Evolutionary conservation across 2,329 filamentous ascomycete species (phyloP).

Genomic region (Huntiella savannae): DNA sequence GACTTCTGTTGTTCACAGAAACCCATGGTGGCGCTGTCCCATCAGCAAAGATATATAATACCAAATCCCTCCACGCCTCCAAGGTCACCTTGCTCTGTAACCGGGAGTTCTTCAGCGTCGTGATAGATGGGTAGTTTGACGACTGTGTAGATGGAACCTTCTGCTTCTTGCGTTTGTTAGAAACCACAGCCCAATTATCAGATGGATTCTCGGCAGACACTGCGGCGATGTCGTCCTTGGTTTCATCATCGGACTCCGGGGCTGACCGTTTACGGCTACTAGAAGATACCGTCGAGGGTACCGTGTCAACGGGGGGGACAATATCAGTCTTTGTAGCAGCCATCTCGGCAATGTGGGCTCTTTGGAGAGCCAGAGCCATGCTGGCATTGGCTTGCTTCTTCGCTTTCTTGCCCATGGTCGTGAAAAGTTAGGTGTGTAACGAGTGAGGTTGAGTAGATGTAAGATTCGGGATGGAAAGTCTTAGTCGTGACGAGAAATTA

Average conservation of each 20-base stretch:
- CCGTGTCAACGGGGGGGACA: not conserved
- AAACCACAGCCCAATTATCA: conserved; percentile 36
- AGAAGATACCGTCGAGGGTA: conserved; percentile 13
- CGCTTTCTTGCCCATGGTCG: conserved; percentile 15
- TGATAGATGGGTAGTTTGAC: conserved; percentile 39
- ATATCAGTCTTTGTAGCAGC: not conserved
- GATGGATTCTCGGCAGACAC: conserved; percentile 35
- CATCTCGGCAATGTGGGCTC: conserved; percentile 9
- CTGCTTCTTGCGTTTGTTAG: conserved; percentile 34
- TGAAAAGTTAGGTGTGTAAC: too few relatives aligned
- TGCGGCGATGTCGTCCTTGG: conserved; percentile 12
- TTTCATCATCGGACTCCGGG: conserved; percentile 20
- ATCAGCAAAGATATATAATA: conserved; percentile 49
- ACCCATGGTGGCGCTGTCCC: conserved; percentile 47
- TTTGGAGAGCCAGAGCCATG: conserved; percentile 10
- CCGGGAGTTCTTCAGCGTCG: conserved; percentile 36
- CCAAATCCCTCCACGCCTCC: conserved; percentile 41
- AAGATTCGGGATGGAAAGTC: not conserved
- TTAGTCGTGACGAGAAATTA: too few relatives aligned
- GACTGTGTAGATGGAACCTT: conserved; percentile 37
- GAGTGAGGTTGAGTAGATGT: not conserved
- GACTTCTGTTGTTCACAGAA: conserved; percentile 39
- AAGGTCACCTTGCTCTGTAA: conserved; percentile 44
- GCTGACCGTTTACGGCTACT: conserved; percentile 30
- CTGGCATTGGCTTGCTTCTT: conserved; percentile 11